Base-by-base conservation (phyloP, 352 stramenopile species). In the Pythium sp. region DNA sequence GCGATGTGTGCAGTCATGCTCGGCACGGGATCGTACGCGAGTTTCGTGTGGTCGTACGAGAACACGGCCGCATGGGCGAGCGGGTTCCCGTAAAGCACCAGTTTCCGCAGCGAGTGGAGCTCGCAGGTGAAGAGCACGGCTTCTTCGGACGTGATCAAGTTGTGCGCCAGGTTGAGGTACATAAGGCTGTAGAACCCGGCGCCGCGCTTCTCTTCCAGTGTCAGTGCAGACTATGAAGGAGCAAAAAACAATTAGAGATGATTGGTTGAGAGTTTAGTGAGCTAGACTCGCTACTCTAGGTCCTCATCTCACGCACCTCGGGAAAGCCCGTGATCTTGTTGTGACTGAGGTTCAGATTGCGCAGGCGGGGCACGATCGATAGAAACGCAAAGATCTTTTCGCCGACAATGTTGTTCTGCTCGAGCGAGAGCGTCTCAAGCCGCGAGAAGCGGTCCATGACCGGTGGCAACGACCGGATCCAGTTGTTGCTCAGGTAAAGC, bases 11-110 rank as follows among this genome's bases (percentile, higher is more conserved):
- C 73, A 3, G 73, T 87, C 46, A 94, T 75, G 38, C 46, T 83
- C 8, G 86, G 82, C 20, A 93, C 75, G 0, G 86, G 86, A 43
- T 94, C 84, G 65, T 91, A 93, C 32, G 84, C 64, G 15, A 94
- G 72, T 61, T 86, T 88, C 0, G 80, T 87, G 18, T 68, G 77
- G 54, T 94, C 83, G 57, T 86, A 77, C 20, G 83, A 90, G 22
- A 77, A 77, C 32, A 91, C 80, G 2, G 86, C 86, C 0, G 77
- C 75, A 26, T 90, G 80, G 3, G 78, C 72, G 2, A 94, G 56
- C 18, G 86, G 86, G 49, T 94, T 94, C 2, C 86, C 86, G 32
- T 93, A 92, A 60, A 94, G 62, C 11, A 93, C 81, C 14, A 93
- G 71, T 46, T 91, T 91, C 6, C 80, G 78, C 15, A 94, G 72